A percentile compares a stretch with the other conserved stretches of the same genome.
These are phyloP conservation scores for Brassica hybrid DNA, from an alignment of 441 rosid species.

Conservation along the genomic window DNA sequence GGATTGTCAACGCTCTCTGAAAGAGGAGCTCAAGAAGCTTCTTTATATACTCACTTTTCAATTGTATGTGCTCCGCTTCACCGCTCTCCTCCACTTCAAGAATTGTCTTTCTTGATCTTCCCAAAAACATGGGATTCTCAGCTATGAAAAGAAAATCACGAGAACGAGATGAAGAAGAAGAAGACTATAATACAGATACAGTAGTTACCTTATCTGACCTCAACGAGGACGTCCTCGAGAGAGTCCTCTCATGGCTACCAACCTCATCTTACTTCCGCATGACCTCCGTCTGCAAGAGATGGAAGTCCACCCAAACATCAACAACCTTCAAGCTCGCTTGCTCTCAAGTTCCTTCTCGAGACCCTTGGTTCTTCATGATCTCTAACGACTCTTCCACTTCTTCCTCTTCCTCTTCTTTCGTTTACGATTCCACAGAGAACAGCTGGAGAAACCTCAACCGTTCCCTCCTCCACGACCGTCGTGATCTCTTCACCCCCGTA, in stretches of 20 bases:
- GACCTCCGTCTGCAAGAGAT: constrained; percentile 82
- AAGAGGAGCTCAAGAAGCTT: too few species aligned
- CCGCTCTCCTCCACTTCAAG: too few species aligned
- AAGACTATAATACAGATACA: background rate
- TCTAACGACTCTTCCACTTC: constrained; percentile 34
- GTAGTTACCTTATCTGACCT: constrained; percentile 43
- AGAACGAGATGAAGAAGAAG: constrained; percentile 39
- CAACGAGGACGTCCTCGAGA: constrained; percentile 78
- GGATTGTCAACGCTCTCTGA: too few species aligned
- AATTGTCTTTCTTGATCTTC: too few species aligned
- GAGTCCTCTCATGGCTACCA: constrained; percentile 84
- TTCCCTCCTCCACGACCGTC: constrained; percentile 22
- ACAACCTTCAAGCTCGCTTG: constrained; percentile 80
- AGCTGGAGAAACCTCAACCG: constrained; percentile 65
- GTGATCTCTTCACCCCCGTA: constrained; percentile 60
- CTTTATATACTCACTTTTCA: too few species aligned
- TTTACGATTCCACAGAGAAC: constrained; percentile 70
- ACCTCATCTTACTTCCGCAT: constrained; percentile 66
- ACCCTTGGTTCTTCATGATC: constrained; percentile 91
- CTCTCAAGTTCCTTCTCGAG: constrained; percentile 65
- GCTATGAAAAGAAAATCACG: constrained; percentile 60
- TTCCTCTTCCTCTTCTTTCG: constrained; percentile 56
- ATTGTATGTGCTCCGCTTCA: too few species aligned
- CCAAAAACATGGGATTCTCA: constrained; percentile 30
- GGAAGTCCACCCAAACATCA: constrained; percentile 68